Conservation (phyloP, 495 filamentous ascomycete species). For the Penicillium macrosclerotiorum region DNA sequence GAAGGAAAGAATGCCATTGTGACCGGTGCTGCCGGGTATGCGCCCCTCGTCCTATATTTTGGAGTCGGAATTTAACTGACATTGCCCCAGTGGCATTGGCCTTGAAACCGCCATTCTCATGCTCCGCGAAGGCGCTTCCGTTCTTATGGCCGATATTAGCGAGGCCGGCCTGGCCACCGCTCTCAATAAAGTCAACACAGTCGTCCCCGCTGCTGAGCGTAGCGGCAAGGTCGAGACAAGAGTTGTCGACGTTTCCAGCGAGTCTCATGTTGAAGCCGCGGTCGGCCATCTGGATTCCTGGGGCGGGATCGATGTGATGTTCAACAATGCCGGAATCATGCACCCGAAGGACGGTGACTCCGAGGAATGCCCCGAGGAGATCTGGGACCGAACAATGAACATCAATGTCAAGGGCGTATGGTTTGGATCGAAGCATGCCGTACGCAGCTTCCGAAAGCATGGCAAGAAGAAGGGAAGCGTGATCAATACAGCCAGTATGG, state of each 20-base stretch:
- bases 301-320: constrained; percentile 91
- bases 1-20: constrained; percentile 87
- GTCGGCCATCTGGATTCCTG: constrained; percentile 68
- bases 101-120: constrained; percentile 92
- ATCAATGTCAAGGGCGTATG: constrained; percentile 99
- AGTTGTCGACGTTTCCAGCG: constrained; percentile 59
- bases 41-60: background rate
- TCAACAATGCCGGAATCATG: constrained; percentile 99
- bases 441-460: constrained; percentile 72
- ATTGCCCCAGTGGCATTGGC: constrained; percentile 37
- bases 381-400: constrained; percentile 91
- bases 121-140: constrained; percentile 79
- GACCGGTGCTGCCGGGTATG: constrained; percentile 87
- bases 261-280: constrained; percentile 65
- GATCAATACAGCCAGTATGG: constrained; percentile 93
- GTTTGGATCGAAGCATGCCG: constrained; percentile 92
- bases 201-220: constrained; percentile 61
- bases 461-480: constrained; percentile 70
- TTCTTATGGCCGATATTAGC: constrained; percentile 83
- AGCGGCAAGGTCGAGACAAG: constrained; percentile 1
- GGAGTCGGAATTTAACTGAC: background rate
- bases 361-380: constrained; percentile 75
- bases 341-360: constrained; percentile 85
- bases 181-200: constrained; percentile 60
- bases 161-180: constrained; percentile 65